Base-by-base conservation (phyloP, 192 early-diverging fungal genomes). In the Rhizoclosmatium globosum region DNA sequence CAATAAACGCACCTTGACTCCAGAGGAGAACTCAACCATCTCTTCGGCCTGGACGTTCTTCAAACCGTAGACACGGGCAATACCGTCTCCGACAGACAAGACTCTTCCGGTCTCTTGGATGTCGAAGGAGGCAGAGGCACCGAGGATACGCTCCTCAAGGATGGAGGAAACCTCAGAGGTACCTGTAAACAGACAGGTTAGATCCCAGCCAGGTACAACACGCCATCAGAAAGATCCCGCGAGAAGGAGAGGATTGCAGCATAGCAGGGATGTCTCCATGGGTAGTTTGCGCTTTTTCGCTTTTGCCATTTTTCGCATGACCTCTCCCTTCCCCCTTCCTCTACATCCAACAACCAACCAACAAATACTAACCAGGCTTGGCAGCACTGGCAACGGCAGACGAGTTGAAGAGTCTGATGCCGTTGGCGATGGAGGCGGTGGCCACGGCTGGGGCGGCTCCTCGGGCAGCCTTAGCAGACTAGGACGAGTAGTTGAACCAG, bases 11-110 rank as follows among this genome's bases (percentile, higher is more conserved):
- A 93, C 95, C 94, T 95, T 95, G 73, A 99, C 87, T 85, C 98
- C 98, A 86, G 95, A 97, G 82, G 96, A 98, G 92, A 99, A 99
- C 83, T 99, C 98, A 86, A 99, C 98, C 96, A 99, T 98, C 91
- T 99, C 98, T 88, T 99, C 97, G 81, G 97, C 95, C 91, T 99
- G 95, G 77, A 91, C 89, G 87, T 98, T 99, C 91, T 95, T 97
- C 87, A 98, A 91, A 69, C 96, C 98, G 78, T 97, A 97, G 72
- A 99, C 96, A 92, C 98, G 97, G 77, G 98, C 98, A 90, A 99
- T 98, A 97, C 98, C 98, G 88, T 99, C 98, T 94, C 98, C 97
- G 82, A 99, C 97, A 84, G 98, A 98, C 82, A 99, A 90, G 70
- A 99, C 98, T 84, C 97, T 95, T 73, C 97, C 98, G 61, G 97